Evolutionary conservation across 1,284 basidiomycete genomes (phyloP).

Genomic region (Psilocybe mexicana): DNA sequence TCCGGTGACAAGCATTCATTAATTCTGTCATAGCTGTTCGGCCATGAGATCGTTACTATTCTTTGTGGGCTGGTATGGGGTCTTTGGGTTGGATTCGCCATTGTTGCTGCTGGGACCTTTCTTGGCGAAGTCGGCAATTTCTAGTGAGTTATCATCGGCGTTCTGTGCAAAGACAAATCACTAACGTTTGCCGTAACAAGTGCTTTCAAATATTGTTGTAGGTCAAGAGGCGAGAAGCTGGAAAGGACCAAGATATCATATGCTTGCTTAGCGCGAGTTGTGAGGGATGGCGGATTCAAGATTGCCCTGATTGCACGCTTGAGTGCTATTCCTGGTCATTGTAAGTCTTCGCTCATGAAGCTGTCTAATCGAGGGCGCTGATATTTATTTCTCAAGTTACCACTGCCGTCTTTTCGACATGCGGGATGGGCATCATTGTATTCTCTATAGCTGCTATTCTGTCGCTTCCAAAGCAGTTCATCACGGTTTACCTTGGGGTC

Average conservation of each 20-base stretch:
- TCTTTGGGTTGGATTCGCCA: conserved; percentile 64
- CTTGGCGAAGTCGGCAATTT: conserved; percentile 72
- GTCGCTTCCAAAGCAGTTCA: conserved; percentile 78
- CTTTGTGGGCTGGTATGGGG: conserved; percentile 82
- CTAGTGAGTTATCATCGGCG: conserved; percentile 51
- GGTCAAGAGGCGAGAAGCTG: conserved; percentile 65
- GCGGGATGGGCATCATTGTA: conserved; percentile 73
- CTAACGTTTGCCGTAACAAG: conserved; percentile 31
- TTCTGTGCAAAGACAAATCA: conserved; percentile 6
- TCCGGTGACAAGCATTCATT: conserved; percentile 4
- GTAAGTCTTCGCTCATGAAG: conserved; percentile 41
- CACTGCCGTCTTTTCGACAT: conserved; percentile 79
- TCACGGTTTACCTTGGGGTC: conserved; percentile 75
- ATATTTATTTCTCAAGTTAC: conserved; percentile 42
- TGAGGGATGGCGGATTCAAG: conserved; percentile 79
- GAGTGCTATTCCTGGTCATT: conserved; percentile 79
- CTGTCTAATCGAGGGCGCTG: not conserved
- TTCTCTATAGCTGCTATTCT: conserved; percentile 74
- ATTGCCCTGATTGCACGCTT: conserved; percentile 74
- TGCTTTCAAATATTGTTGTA: conserved; percentile 67
- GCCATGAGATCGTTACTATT: conserved; percentile 76
- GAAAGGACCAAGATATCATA: conserved; percentile 75
- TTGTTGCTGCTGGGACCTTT: conserved; percentile 67
- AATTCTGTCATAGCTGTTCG: conserved; percentile 50
- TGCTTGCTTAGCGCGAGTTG: conserved; percentile 75